Evolutionary conservation across 345 rosid species (phyloP).

Genomic region (Camelina neglecta): DNA sequence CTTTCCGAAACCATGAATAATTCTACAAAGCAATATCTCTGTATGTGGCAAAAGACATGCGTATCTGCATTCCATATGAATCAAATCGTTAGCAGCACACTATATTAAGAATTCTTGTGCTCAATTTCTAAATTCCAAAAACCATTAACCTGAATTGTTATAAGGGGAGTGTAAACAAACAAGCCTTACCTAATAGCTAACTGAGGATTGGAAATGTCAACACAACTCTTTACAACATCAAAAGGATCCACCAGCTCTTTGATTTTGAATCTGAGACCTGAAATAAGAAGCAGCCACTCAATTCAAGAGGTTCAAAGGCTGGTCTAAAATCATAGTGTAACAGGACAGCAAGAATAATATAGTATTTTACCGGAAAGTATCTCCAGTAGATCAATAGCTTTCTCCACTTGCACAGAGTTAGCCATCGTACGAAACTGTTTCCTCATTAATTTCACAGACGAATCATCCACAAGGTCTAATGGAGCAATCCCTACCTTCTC

Average conservation of each 20-base stretch:
- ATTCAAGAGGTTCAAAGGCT: constrained; percentile 17
- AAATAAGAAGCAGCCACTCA: constrained; percentile 37
- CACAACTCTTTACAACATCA: constrained; percentile 59
- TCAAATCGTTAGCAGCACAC: constrained; percentile 34
- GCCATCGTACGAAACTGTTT: constrained; percentile 61
- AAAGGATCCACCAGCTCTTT: constrained; percentile 67
- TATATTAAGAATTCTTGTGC: background rate
- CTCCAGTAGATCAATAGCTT: constrained; percentile 67
- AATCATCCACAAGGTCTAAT: constrained; percentile 53
- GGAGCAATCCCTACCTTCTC: constrained; percentile 66
- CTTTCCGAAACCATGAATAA: constrained; percentile 79
- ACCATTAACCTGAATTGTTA: background rate
- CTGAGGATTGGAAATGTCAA: constrained; percentile 58
- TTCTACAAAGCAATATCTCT: constrained; percentile 63
- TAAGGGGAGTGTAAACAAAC: constrained; percentile 1
- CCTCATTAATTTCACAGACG: constrained; percentile 52
- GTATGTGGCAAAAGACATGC: constrained; percentile 70
- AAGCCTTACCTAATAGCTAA: constrained; percentile 72
- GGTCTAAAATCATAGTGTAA: constrained; percentile 7
- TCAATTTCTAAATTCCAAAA: constrained; percentile 19
- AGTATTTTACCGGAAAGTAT: constrained; percentile 62
- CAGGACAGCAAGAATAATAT: background rate
- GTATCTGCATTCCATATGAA: constrained; percentile 60
- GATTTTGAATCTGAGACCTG: constrained; percentile 69
- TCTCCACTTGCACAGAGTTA: constrained; percentile 56